Evolutionary conservation across 306 rosid genomes (phyloP), one percentile per base, ranked within the genome.

Genomic region (Quercus ilex): DNA sequence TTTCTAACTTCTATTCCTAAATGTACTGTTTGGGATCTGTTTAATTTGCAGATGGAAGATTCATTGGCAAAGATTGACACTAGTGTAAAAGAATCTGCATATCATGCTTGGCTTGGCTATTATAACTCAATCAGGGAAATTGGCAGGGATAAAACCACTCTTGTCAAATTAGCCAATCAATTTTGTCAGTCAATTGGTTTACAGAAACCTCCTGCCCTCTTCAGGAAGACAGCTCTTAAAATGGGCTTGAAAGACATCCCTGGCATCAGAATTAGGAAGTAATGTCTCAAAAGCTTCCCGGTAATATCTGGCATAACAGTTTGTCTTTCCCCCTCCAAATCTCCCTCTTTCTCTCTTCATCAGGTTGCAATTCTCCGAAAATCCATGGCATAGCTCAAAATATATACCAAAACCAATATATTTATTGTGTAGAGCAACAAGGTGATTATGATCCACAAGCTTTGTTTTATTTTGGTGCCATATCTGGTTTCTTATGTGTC

Each of bases 231-330:
- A 18, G 99, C 96, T 23, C 73, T 89, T 2, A 95, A 88, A 81
- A 95, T 95, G 99, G 98, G 98, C 59, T 86, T 95, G 88, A 95
- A 86, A 83, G 97, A 87, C 73, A 93, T 95, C 82, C 93, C 96
- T 13, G 97, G 99, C 78, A 89, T 93, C 38, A 90, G 89, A 87
- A 86, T 91, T 68, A 93, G 92, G 28, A 85, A 84, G 83, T 90
- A 84, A 56, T 71, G 15, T 30, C 6, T 26, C 60, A 49, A 49
- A 49, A 49, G 53, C 53, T 10, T 49, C 53, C 53, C 53, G 53
- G 53, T 3, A 12, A 49, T 49, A 49, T 49, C 17, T 49, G 53
- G 53, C 53, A 49, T 49, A 49, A 11, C 15, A 46, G 53, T 46
- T 46, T 46, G 53, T 46, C 53, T 46, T 3, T 12, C 6, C 53